Evolutionary conservation across 2,329 filamentous ascomycete species (phyloP).

Genomic region (Calonectria hongkongensis): DNA sequence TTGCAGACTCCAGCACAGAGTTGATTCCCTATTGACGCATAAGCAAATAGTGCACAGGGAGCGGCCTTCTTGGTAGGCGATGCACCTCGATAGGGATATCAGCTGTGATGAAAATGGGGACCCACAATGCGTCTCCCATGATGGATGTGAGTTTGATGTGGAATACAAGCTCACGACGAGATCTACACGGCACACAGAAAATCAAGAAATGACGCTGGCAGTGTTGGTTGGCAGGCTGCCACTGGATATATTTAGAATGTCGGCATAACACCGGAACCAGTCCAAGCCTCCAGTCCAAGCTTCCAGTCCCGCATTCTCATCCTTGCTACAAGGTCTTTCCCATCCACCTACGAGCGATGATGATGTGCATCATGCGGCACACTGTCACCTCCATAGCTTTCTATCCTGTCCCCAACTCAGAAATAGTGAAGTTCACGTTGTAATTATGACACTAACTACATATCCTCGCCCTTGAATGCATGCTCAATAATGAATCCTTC

Average conservation of each 20-base stretch:
- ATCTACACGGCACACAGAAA: not conserved
- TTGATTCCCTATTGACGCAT: conserved; percentile 7
- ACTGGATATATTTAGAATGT: not conserved
- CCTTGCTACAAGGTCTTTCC: not conserved
- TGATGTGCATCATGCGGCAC: not conserved
- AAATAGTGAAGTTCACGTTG: too few species aligned
- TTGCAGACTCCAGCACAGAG: conserved; percentile 18
- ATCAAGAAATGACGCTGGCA: not conserved
- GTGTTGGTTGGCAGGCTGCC: not conserved
- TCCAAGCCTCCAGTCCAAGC: not conserved
- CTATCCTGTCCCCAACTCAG: too few species aligned
- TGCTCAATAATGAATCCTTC: too few species aligned
- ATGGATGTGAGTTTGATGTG: not conserved
- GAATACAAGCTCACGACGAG: not conserved
- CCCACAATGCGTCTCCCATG: conserved; percentile 14
- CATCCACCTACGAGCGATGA: not conserved
- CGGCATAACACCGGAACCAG: not conserved
- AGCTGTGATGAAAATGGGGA: conserved; percentile 31
- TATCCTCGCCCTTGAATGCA: too few species aligned
- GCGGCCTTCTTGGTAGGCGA: not conserved
- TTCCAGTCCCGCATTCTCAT: not conserved
- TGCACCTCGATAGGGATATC: conserved; percentile 18
- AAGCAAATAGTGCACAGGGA: not conserved
- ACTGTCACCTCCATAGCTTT: not conserved
- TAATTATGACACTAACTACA: too few species aligned